phyloP scores from a whole-genome alignment of 192 early-diverging fungal genomes.

The Coemansia asiatica region DNA sequence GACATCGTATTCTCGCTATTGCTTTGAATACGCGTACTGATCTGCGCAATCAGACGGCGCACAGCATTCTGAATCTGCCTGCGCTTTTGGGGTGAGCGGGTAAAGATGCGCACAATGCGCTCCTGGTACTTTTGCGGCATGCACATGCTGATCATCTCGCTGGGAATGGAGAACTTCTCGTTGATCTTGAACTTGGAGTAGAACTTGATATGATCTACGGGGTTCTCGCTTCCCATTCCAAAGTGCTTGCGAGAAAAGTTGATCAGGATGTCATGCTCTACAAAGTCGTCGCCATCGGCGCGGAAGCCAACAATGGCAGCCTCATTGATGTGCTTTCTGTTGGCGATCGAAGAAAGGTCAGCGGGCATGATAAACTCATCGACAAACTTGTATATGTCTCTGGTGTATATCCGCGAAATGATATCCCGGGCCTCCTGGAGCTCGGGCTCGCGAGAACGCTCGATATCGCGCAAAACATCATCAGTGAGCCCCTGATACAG shows the following conservation, averaged over 20 bases:
- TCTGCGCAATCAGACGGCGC: slow-evolving; percentile 32
- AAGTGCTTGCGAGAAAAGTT: slow-evolving; percentile 73
- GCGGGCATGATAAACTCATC: slow-evolving; percentile 70
- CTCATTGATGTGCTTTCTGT: slow-evolving; percentile 53
- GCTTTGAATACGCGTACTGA: slow-evolving; percentile 13
- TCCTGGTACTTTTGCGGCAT: slow-evolving; percentile 54
- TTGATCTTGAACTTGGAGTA: slow-evolving; percentile 67
- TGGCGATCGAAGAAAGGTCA: slow-evolving; percentile 33
- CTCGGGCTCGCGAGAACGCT: slow-evolving; percentile 60
- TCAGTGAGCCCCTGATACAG: slow-evolving; percentile 81
- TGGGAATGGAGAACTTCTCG: slow-evolving; percentile 64
- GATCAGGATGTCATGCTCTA: slow-evolving; percentile 72
- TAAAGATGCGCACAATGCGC: slow-evolving; percentile 48
- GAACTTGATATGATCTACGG: slow-evolving; percentile 81
- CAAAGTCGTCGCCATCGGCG: slow-evolving; percentile 60
- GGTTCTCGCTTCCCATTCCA: slow-evolving; percentile 84
- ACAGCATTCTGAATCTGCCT: slow-evolving; percentile 46
- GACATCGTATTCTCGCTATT: not conserved
- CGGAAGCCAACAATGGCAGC: slow-evolving; percentile 65
- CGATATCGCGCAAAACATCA: slow-evolving; percentile 73
- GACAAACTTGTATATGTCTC: slow-evolving; percentile 87
- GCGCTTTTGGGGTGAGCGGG: slow-evolving; percentile 39
- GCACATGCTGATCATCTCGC: slow-evolving; percentile 66
- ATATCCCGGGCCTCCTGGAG: slow-evolving; percentile 70
- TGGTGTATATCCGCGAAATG: slow-evolving; percentile 69